Evolutionary conservation across 352 stramenopile species (phyloP).

Genomic region (Phytophthora kernoviae): DNA sequence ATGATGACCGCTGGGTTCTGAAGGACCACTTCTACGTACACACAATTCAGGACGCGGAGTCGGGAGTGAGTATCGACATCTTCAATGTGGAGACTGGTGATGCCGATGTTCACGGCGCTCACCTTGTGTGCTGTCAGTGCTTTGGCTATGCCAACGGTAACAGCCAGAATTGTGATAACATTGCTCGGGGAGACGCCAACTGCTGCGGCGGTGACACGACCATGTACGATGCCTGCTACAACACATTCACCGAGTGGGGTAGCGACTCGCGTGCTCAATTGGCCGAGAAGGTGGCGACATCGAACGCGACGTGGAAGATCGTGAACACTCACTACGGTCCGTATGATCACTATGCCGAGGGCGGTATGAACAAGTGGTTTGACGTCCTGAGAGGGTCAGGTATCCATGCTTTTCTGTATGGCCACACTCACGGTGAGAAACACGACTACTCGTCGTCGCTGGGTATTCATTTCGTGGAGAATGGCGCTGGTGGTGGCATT

Average conservation of each 20-base stretch:
- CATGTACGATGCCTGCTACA: constrained; percentile 54
- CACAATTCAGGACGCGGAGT: constrained; percentile 32
- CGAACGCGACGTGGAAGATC: constrained; percentile 60
- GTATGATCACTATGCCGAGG: constrained; percentile 53
- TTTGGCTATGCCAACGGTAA: constrained; percentile 59
- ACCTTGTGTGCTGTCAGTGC: constrained; percentile 77
- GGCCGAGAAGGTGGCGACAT: constrained; percentile 39
- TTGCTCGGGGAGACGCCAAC: constrained; percentile 42
- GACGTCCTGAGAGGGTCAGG: constrained; percentile 37
- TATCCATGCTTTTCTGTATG: constrained; percentile 56
- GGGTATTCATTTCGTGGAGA: constrained; percentile 7
- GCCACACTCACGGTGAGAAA: constrained; percentile 41
- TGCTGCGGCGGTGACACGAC: constrained; percentile 47
- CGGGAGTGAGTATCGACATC: constrained; percentile 49
- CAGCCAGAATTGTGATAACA: constrained; percentile 35
- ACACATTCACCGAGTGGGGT: constrained; percentile 51
- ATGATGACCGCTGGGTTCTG: constrained; percentile 61
- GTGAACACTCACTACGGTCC: constrained; percentile 48
- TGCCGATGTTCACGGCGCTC: constrained; percentile 49
- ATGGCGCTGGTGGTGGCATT: constrained; percentile 8
- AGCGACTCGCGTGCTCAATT: constrained; percentile 60
- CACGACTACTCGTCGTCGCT: constrained; percentile 10
- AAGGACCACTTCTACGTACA: constrained; percentile 62
- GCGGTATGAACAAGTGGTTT: constrained; percentile 55
- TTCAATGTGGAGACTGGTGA: constrained; percentile 65